Evolutionary conservation across 2,329 filamentous ascomycete genomes (phyloP), one percentile per base, ranked within the genome.

Genomic region (Xylaria sp.): DNA sequence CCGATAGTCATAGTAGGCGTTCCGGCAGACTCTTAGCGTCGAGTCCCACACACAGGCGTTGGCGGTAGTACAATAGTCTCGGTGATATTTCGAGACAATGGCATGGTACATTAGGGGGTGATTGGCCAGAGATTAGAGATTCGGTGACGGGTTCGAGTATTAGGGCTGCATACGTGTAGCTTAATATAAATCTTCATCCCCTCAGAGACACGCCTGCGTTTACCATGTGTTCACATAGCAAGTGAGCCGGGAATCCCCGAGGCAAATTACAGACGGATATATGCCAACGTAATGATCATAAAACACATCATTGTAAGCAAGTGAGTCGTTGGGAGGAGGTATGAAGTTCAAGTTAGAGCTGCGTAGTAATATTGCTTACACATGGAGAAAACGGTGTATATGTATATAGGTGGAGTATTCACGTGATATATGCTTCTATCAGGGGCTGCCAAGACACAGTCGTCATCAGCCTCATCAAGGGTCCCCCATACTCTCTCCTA

Each of bases 381-480:
- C n/a, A n/a, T n/a, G n/a, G n/a, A n/a, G n/a, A n/a, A n/a, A n/a
- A n/a, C n/a, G n/a, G n/a, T n/a, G n/a, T n/a, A n/a, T n/a, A 34
- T 34, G 16, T 34, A 34, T 29, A 22, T 44, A 34, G 29, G 29
- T 39, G 21, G 26, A 40, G 20, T 17, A 42, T n/a, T 46, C 39
- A 50, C 47, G 39, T 50, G 39, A 44, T 21, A 4, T 24, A 13
- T 34, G 24, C 24, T 18, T 20, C 18, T n/a, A 20, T 43, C 20
- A 7, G 20, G 20, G 48, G 26, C 20, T 34, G 50, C 22, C 52
- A 54, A 57, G 46, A 11, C 48, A 41, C 41, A 22, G 52, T 63
- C 56, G 56, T 63, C 59, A 61, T 62, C 61, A 57, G 55, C 57
- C 59, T 55, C 56, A 58, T 24, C 44, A 18, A 34, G 17, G 24